A percentile compares a stretch with the other conserved stretches of the same genome.
Conservation (phyloP, 257 asterid genomes). For the Forsythia suspensa region DNA sequence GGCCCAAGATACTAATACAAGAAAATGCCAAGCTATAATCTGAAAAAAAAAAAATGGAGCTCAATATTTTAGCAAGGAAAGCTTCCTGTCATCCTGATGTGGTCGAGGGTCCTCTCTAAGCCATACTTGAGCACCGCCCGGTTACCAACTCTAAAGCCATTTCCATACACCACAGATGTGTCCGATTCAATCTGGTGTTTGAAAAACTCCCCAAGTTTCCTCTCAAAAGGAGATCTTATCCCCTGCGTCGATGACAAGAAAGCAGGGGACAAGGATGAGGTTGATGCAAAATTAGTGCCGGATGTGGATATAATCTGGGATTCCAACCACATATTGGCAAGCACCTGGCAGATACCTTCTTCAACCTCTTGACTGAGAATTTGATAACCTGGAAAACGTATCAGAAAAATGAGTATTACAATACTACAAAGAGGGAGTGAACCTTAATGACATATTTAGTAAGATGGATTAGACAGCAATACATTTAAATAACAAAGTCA, state of each 20-base stretch:
- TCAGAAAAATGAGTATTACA: slow-evolving; percentile 10
- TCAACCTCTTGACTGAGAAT: slow-evolving; percentile 82
- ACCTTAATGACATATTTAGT: not conserved
- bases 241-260: slow-evolving; percentile 37
- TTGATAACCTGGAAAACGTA: slow-evolving; percentile 55
- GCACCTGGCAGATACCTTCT: slow-evolving; percentile 97
- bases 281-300: slow-evolving; percentile 43
- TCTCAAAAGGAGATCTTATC: slow-evolving; percentile 68
- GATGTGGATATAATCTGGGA: slow-evolving; percentile 60
- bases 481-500: not conserved
- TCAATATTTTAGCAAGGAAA: slow-evolving; percentile 54
- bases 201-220: slow-evolving; percentile 74
- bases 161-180: slow-evolving; percentile 78
- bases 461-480: not conserved
- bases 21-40: slow-evolving; percentile 20
- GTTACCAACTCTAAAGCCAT: slow-evolving; percentile 83
- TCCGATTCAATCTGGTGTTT: slow-evolving; percentile 93
- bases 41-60: not conserved
- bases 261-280: slow-evolving; percentile 38
- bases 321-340: slow-evolving; percentile 92
- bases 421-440: not conserved
- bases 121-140: slow-evolving; percentile 75
- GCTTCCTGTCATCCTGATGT: slow-evolving; percentile 68
- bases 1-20: slow-evolving; percentile 26
- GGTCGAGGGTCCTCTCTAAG: slow-evolving; percentile 68